These are phyloP conservation scores for Hymenoscyphus fraxineus DNA, from an alignment of 2,329 filamentous ascomycete genomes.

Conservation along the genomic window DNA sequence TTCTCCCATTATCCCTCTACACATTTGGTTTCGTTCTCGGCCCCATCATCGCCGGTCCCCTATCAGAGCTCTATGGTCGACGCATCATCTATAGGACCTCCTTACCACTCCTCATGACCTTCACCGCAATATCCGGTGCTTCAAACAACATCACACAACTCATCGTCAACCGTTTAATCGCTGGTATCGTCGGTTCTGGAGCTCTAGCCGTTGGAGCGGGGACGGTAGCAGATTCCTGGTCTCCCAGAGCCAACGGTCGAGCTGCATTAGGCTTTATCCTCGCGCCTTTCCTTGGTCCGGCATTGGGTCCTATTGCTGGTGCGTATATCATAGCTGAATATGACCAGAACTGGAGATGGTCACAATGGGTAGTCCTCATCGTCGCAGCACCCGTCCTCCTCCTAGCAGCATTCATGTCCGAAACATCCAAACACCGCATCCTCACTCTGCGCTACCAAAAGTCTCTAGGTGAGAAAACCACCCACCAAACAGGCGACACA, in stretches of 20 bases:
- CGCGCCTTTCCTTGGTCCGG: constrained; percentile 28
- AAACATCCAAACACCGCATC: constrained; percentile 26
- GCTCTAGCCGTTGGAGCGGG: constrained; percentile 28
- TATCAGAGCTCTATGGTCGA: constrained; percentile 60
- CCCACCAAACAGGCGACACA: constrained; percentile 20
- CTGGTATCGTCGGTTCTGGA: constrained; percentile 54
- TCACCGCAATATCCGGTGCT: constrained; percentile 57
- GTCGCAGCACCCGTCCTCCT: constrained; percentile 36
- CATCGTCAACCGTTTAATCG: constrained; percentile 64
- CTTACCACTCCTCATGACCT: constrained; percentile 54
- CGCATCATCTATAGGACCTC: constrained; percentile 58
- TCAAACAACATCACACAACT: constrained; percentile 55
- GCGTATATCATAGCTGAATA: constrained; percentile 34
- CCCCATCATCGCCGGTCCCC: constrained; percentile 63
- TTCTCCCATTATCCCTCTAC: constrained; percentile 59
- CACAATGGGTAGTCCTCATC: constrained; percentile 28
- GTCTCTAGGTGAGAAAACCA: constrained; percentile 34
- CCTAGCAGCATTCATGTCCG: constrained; percentile 40
- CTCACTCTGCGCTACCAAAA: constrained; percentile 22
- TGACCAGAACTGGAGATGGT: constrained; percentile 28
- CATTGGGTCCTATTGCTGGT: constrained; percentile 27
- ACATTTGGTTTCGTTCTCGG: constrained; percentile 57
- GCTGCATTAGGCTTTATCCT: constrained; percentile 27
- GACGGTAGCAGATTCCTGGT: constrained; percentile 48
- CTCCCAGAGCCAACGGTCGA: constrained; percentile 32